phyloP scores from a whole-genome alignment of 2,329 filamentous ascomycete species.

The Pestalotiopsis sp. region DNA sequence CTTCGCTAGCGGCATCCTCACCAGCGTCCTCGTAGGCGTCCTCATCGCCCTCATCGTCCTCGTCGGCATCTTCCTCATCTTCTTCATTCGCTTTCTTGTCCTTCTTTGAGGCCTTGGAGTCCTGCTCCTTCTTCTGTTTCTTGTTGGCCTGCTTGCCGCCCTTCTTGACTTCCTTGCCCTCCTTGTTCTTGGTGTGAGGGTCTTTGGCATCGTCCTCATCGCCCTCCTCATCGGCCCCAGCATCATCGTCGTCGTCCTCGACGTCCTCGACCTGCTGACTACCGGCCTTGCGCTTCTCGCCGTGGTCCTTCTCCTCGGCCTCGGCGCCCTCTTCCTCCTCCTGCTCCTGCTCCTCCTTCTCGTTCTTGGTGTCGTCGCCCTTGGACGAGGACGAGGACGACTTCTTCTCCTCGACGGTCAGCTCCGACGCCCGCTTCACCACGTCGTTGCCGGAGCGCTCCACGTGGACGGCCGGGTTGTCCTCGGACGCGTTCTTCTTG shows the following conservation, averaged over 20 bases:
- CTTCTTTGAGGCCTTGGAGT: conserved; percentile 16
- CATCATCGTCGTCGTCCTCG: conserved; percentile 4
- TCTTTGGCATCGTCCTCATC: conserved; percentile 22
- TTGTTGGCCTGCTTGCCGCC: conserved; percentile 24
- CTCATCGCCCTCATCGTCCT: conserved; percentile 18
- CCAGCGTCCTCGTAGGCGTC: conserved; percentile 11
- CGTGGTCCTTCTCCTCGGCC: conserved; percentile 19
- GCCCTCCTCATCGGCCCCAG: conserved; percentile 29
- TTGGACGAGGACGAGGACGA: background rate
- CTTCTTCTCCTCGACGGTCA: conserved; percentile 54
- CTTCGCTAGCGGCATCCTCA: conserved; percentile 11
- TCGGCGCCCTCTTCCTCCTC: conserved; percentile 19
- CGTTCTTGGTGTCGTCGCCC: background rate
- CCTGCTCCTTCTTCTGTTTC: conserved; percentile 27
- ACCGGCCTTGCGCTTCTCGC: conserved; percentile 28
- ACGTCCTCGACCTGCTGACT: conserved; percentile 13
- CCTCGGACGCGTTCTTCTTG: conserved; percentile 62
- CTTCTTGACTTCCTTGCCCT: conserved; percentile 23
- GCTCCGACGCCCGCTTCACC: conserved; percentile 63
- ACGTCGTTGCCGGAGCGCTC: conserved; percentile 64
- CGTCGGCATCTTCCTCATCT: conserved; percentile 22
- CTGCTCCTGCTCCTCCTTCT: background rate
- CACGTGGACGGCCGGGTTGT: conserved; percentile 64
- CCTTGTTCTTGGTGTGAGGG: conserved; percentile 19
- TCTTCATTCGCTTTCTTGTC: conserved; percentile 7